Base-by-base conservation (phyloP, 169 alveolate genomes). In the Plasmodium sp. region DNA sequence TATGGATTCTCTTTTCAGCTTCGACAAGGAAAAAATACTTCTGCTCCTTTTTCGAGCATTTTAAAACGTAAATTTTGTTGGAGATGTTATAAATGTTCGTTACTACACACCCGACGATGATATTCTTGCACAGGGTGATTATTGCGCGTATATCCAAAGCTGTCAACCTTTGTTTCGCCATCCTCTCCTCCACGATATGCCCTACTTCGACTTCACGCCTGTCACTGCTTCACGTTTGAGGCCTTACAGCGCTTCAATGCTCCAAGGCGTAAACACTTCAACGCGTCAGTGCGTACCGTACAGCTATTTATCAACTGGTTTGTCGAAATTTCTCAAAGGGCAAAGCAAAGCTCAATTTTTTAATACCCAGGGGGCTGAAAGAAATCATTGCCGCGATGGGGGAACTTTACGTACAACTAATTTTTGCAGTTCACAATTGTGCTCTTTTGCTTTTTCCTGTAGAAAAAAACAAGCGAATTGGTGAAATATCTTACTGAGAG, bases 81-180 rank as follows among this genome's bases (percentile, higher is more conserved):
- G 97, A 95, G 16, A 96, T 93, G 80, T 96, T 97, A 86, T 96
- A 96, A 31, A 96, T 95, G 84, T 96, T 96, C 75, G 96, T 96
- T 14, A 96, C 96, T 74, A 86, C 94, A 33, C 93, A 84, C 82
- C 96, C 96, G 31, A 93, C 80, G 27, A 95, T 71, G 79, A 22
- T 75, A 10, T 94, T 92, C 71, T 83, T 94, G 67, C 96, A 92
- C 54, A 93, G 93, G 18, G 95, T 88, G 33, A 95, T 93, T 31
- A 94, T 92, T 6, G 96, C 96, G 12, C 96, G 95, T 71, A 96
- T 96, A 85, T 96, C 98, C 22, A 96, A 79, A 84, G 98, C 97
- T n/a, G 95, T 96, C 77, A 96, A 81, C 43, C 97, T 62, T 84
- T 96, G 97, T n/a, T 94, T 95, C 31, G 92, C 97, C 97, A 96